phyloP scores from a whole-genome alignment of 768 basidiomycete species.

The Leccinum barrowsii region DNA sequence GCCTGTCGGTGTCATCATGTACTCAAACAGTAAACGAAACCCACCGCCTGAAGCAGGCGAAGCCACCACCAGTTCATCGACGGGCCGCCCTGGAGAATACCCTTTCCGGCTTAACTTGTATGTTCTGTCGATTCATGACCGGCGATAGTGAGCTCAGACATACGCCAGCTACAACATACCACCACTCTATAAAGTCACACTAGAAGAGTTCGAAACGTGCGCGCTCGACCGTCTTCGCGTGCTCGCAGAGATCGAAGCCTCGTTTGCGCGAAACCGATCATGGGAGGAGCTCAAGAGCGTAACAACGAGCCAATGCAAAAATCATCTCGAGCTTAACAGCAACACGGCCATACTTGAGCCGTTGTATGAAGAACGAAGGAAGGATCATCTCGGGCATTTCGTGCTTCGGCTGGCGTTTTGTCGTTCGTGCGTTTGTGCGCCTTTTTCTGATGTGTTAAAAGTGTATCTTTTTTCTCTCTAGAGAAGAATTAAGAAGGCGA shows the following conservation, averaged over 20 bases:
- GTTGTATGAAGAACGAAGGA: constrained; percentile 62
- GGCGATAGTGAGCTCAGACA: constrained; percentile 3
- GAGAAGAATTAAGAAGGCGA: constrained; percentile 84
- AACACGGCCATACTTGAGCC: constrained; percentile 48
- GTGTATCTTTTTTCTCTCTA: constrained; percentile 28
- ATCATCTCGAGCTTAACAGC: constrained; percentile 70
- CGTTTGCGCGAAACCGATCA: constrained; percentile 76
- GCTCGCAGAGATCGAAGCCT: constrained; percentile 89
- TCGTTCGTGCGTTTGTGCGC: constrained; percentile 68
- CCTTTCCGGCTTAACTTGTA: constrained; percentile 81
- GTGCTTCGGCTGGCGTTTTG: constrained; percentile 94
- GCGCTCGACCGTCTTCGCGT: constrained; percentile 86
- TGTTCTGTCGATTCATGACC: constrained; percentile 19
- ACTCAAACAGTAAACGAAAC: constrained; percentile 11
- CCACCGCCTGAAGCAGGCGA: background rate
- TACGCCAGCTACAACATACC: constrained; percentile 77
- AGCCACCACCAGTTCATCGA: background rate
- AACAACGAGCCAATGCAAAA: constrained; percentile 59
- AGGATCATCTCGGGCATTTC: constrained; percentile 90
- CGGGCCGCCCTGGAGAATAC: constrained; percentile 35
- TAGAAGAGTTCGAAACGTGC: constrained; percentile 92
- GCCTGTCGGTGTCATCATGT: constrained; percentile 16
- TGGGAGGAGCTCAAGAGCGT: constrained; percentile 72
- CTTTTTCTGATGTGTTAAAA: background rate
- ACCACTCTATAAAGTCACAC: constrained; percentile 82